Percentiles rank a stretch among this genome's conserved stretches.
Evolutionary conservation across 2,329 filamentous ascomycete species (phyloP).

Genomic region (Aspergillus sp.): DNA sequence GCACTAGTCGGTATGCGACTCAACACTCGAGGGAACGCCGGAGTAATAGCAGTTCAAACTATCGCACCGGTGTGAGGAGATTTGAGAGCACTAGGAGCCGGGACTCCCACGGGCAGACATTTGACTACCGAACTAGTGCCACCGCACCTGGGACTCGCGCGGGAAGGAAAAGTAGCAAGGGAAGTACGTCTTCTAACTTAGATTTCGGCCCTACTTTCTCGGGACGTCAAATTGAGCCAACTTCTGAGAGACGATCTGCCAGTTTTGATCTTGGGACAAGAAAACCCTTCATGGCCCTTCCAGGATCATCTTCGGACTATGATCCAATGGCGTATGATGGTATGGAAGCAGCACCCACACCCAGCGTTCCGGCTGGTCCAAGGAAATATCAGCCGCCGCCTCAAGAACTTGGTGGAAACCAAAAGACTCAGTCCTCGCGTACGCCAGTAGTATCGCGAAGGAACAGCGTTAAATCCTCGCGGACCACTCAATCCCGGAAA

Average conservation of each 20-base stretch:
- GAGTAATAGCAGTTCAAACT: conserved; percentile 79
- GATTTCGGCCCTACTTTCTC: conserved; percentile 61
- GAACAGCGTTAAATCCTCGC: conserved; percentile 46
- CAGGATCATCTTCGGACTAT: conserved; percentile 39
- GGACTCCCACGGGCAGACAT: conserved; percentile 40
- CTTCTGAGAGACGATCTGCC: conserved; percentile 40
- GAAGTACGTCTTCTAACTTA: conserved; percentile 74
- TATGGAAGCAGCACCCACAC: conserved; percentile 81
- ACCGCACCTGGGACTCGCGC: conserved; percentile 26
- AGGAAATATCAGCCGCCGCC: conserved; percentile 54
- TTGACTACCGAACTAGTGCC: conserved; percentile 30
- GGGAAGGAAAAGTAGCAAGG: conserved; percentile 67
- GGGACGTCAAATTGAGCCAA: conserved; percentile 31
- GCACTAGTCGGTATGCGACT: conserved; percentile 41
- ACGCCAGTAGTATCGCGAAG: conserved; percentile 39
- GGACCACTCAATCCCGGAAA: conserved; percentile 37
- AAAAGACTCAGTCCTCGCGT: conserved; percentile 26
- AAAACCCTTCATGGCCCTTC: conserved; percentile 35
- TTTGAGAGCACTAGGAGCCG: conserved; percentile 61
- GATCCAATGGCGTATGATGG: conserved; percentile 43
- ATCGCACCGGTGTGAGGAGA: conserved; percentile 59
- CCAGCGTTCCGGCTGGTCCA: conserved; percentile 78
- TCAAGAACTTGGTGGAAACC: conserved; percentile 29
- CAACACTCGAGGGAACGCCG: conserved; percentile 56
- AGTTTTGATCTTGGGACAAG: conserved; percentile 46